These are phyloP conservation scores for Nothophaeocryptopus gaeumannii DNA, from an alignment of 2,329 filamentous ascomycete genomes.

Conservation along the genomic window DNA sequence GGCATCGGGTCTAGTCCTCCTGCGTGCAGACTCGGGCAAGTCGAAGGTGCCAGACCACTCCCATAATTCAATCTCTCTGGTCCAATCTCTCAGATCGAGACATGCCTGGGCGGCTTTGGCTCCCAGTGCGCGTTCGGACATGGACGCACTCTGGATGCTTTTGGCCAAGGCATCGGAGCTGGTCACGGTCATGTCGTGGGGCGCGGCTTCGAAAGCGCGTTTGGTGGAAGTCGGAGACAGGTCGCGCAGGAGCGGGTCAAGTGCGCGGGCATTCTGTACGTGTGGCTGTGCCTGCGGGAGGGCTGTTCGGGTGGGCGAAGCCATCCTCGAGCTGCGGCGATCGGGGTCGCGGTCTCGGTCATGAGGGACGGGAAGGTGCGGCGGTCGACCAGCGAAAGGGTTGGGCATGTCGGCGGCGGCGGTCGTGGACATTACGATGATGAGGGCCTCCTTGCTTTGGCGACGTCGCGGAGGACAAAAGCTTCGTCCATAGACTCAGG, in stretches of 20 bases:
- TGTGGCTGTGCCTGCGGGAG: too few relatives aligned
- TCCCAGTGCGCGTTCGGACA: slow-evolving; percentile 68
- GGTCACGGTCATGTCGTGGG: slow-evolving; percentile 9
- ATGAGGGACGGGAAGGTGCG: too few relatives aligned
- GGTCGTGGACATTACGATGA: too few relatives aligned
- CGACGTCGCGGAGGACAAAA: too few relatives aligned
- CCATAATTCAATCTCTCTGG: slow-evolving; percentile 67
- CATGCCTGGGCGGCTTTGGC: slow-evolving; percentile 68
- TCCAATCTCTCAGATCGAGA: slow-evolving; percentile 69
- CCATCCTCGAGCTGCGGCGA: too few relatives aligned
- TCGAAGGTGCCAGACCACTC: slow-evolving; percentile 55
- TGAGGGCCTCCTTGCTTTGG: too few relatives aligned
- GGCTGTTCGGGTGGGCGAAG: too few relatives aligned
- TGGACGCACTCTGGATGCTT: slow-evolving; percentile 62
- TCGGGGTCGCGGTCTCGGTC: too few relatives aligned
- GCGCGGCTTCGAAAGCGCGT: slow-evolving; percentile 56
- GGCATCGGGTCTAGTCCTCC: slow-evolving; percentile 15
- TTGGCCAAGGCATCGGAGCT: slow-evolving; percentile 42
- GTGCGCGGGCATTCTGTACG: slow-evolving; percentile 24
- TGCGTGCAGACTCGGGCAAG: slow-evolving; percentile 32
- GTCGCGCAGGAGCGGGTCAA: slow-evolving; percentile 53
- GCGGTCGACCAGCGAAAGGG: too few relatives aligned
- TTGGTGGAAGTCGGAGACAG: slow-evolving; percentile 61
- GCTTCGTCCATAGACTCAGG: too few relatives aligned
- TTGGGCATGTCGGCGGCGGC: too few relatives aligned